Base-by-base conservation (phyloP, 1,284 basidiomycete genomes). In the Pseudozyma thailandica region DNA sequence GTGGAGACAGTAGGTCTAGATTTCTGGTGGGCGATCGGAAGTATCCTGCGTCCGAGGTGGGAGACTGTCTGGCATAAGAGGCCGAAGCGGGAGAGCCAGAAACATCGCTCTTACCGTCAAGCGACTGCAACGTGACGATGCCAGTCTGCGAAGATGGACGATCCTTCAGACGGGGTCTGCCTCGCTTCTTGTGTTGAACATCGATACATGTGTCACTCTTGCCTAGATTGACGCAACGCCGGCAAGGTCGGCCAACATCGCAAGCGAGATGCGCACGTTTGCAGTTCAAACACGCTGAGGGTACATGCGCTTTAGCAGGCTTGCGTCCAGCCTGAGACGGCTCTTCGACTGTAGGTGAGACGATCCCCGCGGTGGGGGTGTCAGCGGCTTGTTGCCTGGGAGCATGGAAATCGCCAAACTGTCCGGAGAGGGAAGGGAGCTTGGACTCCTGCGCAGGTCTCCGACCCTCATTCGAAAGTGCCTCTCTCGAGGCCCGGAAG, bases 101-200 rank as follows among this genome's bases (percentile, higher is more conserved):
- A 16, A 61, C 39, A 35, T 59, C 59, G 46, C 60, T 54, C 41
- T 48, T 59, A 47, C 46, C 49, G n/a, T 68, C 57, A 39, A 59
- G 28, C 44, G 61, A 23, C 44, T 70, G 53, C 30, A 54, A 20
- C 8, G 61, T 49, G 16, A 47, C 35, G 33, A 61, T 27, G 25
- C 57, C 58, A 3, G 68, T 30, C 37, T 72, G 69, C 6, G 69
- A 72, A 1, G 57, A 51, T 18, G 65, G 50, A 7, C 75, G 69
- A 35, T 75, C 70, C 64, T 72, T 74, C 30, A 77, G 48, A 27
- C 75, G 59, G 23, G 76, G 76, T 25, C 76, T 42, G 3, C 76
- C 76, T 6, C 76, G 60, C 49, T 78, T 78, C 52, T 78, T 78
- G 64, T 78, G 76, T 46, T 76, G 74, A 3, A 78, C 76, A 41